Conservation (phyloP, 2,329 filamentous ascomycete genomes). For the Paradendryphiella salina region DNA sequence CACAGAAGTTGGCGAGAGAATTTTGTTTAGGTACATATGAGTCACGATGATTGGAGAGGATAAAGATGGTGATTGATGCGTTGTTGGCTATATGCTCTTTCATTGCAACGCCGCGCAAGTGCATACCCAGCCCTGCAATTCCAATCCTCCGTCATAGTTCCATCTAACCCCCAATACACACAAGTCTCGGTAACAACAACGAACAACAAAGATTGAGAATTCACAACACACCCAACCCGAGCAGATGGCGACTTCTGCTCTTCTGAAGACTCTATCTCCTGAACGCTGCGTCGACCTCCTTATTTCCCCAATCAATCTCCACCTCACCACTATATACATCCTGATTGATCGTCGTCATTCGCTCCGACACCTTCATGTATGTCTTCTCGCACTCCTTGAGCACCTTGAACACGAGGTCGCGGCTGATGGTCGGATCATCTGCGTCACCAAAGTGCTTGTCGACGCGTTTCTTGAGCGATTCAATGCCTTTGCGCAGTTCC, state of each 20-base stretch:
- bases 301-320: conserved; percentile 46
- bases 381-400: conserved; percentile 62
- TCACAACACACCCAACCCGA: conserved; percentile 5
- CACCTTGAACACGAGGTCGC: conserved; percentile 62
- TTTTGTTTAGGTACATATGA: too few species aligned
- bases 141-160: not conserved
- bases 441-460: conserved; percentile 97
- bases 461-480: conserved; percentile 83
- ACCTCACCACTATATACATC: conserved; percentile 54
- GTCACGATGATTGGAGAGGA: too few species aligned
- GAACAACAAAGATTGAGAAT: not conserved
- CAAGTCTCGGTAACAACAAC: conserved; percentile 1
- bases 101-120: conserved; percentile 7
- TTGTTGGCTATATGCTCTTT: not conserved
- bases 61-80: not conserved
- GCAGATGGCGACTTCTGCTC: conserved; percentile 19
- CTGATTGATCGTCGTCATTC: conserved; percentile 48
- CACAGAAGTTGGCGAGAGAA: too few species aligned
- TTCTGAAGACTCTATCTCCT: conserved; percentile 29
- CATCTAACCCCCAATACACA: conserved; percentile 4
- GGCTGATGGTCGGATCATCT: conserved; percentile 70
- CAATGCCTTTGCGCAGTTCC: conserved; percentile 87
- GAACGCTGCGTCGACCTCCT: conserved; percentile 39
- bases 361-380: conserved; percentile 59
- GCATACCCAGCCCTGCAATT: not conserved